Base-by-base conservation (phyloP, 495 filamentous ascomycete species). In the Tuber calosporum region DNA sequence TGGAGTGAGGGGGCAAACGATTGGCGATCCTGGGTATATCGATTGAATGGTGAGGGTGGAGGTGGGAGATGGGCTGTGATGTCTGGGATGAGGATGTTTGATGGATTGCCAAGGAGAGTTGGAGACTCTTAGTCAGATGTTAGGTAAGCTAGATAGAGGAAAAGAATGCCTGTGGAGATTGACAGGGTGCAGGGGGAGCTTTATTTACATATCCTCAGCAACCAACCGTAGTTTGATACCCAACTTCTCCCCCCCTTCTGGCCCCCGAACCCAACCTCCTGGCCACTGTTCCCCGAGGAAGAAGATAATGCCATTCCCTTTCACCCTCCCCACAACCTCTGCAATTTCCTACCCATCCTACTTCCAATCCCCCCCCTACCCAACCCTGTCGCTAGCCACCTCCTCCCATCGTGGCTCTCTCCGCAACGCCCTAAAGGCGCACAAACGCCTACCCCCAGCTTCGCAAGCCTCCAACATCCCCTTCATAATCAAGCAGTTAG, bases 321-420 rank as follows among this genome's bases (percentile, higher is more conserved):
- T 94, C 79, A 84, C 86, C 42, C 87, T 97, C 48, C 92, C 93
- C 4, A 97, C 93, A 34, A 96, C 93, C 36, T 95, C 92, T 3
- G 86, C 88, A 66, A 88, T 94, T 77, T 90, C 90, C 48, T 94
- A 96, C 81, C 89, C 91, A 13, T 84, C 88, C 30, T 89, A 85
- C 83, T 88, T 94, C 79, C 84, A 81, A 70, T 90, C 88, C 71
- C 85, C 87, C 69, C 90, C 90, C 2, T 94, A 96, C 81, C 93
- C 94, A 9, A 94, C 94, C 0, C 87, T 97, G 17, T 92, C 92
- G 15, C 86, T 92, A 69, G 85, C 88, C 34, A 88, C 91, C 3
- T 91, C 92, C 62, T 93, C 91, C 20, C 86, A 90, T 75, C 92
- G 94, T 66, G 91, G 90, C 77, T 88, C 93, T 19, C 86, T 95